phyloP scores from a whole-genome alignment of 208 protist species.

The Crithidia expoeki region DNA sequence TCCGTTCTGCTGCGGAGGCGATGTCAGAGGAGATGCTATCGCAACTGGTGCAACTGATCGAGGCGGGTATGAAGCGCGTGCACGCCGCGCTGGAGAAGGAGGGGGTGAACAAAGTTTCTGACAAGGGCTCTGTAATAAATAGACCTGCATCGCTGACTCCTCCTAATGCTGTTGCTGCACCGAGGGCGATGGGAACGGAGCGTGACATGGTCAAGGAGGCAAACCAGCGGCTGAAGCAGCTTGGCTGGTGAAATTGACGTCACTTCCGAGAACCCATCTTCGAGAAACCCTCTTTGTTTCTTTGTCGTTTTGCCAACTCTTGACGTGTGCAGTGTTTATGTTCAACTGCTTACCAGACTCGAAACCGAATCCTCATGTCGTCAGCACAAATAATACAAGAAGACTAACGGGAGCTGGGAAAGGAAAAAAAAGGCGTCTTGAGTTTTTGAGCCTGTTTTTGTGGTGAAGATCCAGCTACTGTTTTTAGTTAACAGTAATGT shows the following conservation, averaged over 20 bases:
- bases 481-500: too few relatives aligned
- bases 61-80: constrained; percentile 60
- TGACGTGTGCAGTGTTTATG: too few relatives aligned
- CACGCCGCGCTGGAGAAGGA: constrained; percentile 34
- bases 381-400: too few relatives aligned
- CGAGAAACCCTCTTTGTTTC: constrained; percentile 22
- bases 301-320: too few relatives aligned
- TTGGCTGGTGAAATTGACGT: constrained; percentile 39
- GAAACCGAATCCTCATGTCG: too few relatives aligned
- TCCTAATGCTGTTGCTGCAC: background rate
- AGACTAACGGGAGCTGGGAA: too few relatives aligned
- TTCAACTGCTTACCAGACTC: too few relatives aligned
- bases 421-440: too few relatives aligned
- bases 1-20: constrained; percentile 14
- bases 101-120: background rate
- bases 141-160: background rate
- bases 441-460: too few relatives aligned
- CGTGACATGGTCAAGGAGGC: constrained; percentile 31
- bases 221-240: constrained; percentile 36
- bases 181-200: constrained; percentile 8
- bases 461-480: too few relatives aligned
- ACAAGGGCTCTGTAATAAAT: background rate
- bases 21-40: constrained; percentile 37
- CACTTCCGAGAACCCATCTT: too few relatives aligned
- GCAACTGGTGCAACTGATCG: constrained; percentile 61